Conservation (phyloP, 2,329 filamentous ascomycete genomes). For the Colletotrichum phormii region DNA sequence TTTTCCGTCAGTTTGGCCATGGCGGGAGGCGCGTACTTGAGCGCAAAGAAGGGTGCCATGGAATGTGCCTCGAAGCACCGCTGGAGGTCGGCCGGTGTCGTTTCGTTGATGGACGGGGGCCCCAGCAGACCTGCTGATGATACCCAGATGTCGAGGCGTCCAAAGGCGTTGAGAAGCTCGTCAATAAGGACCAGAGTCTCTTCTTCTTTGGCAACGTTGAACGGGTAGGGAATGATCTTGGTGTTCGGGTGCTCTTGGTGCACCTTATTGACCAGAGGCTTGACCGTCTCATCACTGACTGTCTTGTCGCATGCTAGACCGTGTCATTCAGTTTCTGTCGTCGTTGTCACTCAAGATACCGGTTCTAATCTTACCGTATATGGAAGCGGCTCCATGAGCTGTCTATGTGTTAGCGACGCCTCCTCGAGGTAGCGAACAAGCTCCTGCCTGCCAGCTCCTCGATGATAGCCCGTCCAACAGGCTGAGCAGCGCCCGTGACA, state of each 20-base stretch:
- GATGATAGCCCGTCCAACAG: conserved; percentile 70
- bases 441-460: conserved; percentile 65
- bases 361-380: conserved; percentile 59
- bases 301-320: conserved; percentile 59
- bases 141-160: conserved; percentile 70
- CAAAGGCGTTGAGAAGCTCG: conserved; percentile 71
- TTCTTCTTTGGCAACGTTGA: conserved; percentile 68
- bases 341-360: neutral
- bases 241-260: conserved; percentile 62
- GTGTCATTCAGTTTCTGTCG: neutral
- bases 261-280: conserved; percentile 53
- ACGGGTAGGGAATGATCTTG: conserved; percentile 71
- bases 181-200: conserved; percentile 71
- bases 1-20: conserved; percentile 69
- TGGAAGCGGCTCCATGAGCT: conserved; percentile 74
- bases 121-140: conserved; percentile 68
- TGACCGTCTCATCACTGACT: conserved; percentile 52
- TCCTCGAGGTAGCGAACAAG: neutral
- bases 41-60: conserved; percentile 72
- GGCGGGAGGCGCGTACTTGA: conserved; percentile 73
- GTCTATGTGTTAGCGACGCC: conserved; percentile 35
- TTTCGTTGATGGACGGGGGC: conserved; percentile 66
- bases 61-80: conserved; percentile 70
- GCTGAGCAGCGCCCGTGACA: conserved; percentile 71
- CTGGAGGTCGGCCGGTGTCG: conserved; percentile 65